Conservation (phyloP, 805 yeast species). For the Sugiyamaella valdiviana region DNA sequence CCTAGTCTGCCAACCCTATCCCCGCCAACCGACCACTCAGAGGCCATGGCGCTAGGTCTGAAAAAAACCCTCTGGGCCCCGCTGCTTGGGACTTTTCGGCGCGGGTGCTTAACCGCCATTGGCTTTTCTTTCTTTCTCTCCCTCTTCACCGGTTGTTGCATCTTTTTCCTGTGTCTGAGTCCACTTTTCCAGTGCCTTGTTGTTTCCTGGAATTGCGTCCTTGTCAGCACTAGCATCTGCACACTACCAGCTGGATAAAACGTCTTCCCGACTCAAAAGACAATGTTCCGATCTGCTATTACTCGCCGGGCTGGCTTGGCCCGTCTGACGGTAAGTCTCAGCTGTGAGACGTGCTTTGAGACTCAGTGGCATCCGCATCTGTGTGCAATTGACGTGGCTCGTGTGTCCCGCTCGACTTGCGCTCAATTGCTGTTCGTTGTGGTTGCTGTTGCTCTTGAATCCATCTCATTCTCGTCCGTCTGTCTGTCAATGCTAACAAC, state of each 20-base stretch:
- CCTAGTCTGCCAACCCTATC: background rate
- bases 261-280: constrained; percentile 6
- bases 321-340: constrained; percentile 22
- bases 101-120: constrained; percentile 3
- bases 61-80: background rate
- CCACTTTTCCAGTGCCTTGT: background rate
- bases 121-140: constrained; percentile 1
- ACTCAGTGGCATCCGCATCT: too few relatives aligned
- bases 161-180: constrained; percentile 4
- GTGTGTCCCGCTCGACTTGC: too few relatives aligned
- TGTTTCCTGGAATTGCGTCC: background rate
- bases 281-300: constrained; percentile 38
- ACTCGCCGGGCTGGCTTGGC: constrained; percentile 34
- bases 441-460: background rate
- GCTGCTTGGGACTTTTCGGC: background rate
- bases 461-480: background rate
- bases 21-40: constrained; percentile 3
- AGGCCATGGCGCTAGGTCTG: constrained; percentile 1
- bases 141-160: constrained; percentile 2
- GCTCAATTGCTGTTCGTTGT: background rate
- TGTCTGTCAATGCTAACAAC: constrained; percentile 4
- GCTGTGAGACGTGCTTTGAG: constrained; percentile 1
- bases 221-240: background rate
- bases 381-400: too few relatives aligned
- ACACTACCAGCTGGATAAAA: constrained; percentile 4